Evolutionary conservation across 2,329 filamentous ascomycete species (phyloP).

Genomic region (Cladosporium sp.): DNA sequence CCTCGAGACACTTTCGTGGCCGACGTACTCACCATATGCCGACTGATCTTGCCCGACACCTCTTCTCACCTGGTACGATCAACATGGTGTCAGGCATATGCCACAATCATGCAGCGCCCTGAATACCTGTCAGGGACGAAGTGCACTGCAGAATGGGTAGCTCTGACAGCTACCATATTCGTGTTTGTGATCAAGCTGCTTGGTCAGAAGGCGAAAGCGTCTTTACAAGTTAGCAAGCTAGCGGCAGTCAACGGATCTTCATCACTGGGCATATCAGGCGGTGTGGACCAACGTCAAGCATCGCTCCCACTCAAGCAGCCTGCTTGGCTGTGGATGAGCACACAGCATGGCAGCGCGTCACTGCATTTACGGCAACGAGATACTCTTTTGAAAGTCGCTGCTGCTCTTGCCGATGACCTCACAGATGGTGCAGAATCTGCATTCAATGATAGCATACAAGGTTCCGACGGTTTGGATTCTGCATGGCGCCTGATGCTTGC

Average conservation of each 20-base stretch:
- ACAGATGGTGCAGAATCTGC: not conserved
- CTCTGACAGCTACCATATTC: conserved; percentile 39
- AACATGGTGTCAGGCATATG: conserved; percentile 28
- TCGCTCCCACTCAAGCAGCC: not conserved
- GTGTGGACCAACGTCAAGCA: not conserved
- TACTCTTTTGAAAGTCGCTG: conserved; percentile 23
- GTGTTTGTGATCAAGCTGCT: conserved; percentile 31
- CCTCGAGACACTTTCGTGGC: conserved; percentile 22
- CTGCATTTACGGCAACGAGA: conserved; percentile 13
- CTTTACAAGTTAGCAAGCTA: conserved; percentile 23
- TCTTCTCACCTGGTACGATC: conserved; percentile 21
- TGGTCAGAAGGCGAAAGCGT: conserved; percentile 25
- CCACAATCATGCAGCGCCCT: conserved; percentile 17
- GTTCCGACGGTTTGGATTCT: not conserved
- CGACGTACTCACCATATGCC: conserved; percentile 25
- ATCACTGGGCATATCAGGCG: not conserved
- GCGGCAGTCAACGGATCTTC: conserved; percentile 18
- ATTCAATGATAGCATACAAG: not conserved
- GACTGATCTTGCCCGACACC: conserved; percentile 23
- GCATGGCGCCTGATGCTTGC: conserved; percentile 50
- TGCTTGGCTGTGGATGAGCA: conserved; percentile 24
- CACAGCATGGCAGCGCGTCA: not conserved
- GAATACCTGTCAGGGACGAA: conserved; percentile 17
- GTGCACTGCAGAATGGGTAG: conserved; percentile 30
- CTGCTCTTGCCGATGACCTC: conserved; percentile 25